Evolutionary conservation across 1,284 basidiomycete species (phyloP).

Genomic region (Cutaneotrichosporon daszewskae): DNA sequence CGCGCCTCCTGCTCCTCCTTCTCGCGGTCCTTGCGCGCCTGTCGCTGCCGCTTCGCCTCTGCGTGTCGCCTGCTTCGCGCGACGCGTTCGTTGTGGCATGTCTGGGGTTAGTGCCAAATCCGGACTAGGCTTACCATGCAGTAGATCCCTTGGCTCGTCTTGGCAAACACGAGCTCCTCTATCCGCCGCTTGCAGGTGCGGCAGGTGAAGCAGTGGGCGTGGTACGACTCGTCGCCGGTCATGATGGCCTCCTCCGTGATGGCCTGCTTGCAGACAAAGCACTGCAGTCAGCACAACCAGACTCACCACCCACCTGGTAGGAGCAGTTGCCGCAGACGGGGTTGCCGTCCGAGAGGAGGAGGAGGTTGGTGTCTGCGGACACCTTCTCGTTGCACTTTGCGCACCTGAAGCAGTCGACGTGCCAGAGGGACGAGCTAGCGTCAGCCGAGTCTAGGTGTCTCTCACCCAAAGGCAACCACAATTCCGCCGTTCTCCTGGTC

Average conservation of each 20-base stretch:
- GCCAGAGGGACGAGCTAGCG: constrained; percentile 44
- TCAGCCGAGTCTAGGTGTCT: constrained; percentile 3
- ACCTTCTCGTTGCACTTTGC: constrained; percentile 53
- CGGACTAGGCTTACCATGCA: constrained; percentile 64
- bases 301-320: constrained; percentile 56
- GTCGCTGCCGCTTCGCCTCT: constrained; percentile 58
- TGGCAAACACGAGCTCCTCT: constrained; percentile 96
- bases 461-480: constrained; percentile 85
- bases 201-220: constrained; percentile 98
- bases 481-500: constrained; percentile 78
- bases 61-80: constrained; percentile 83
- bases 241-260: constrained; percentile 98
- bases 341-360: constrained; percentile 90
- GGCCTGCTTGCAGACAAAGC: constrained; percentile 82
- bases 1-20: constrained; percentile 26
- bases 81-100: constrained; percentile 94
- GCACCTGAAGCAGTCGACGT: constrained; percentile 51
- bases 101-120: constrained; percentile 23
- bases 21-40: constrained; percentile 38
- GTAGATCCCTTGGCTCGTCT: constrained; percentile 96
- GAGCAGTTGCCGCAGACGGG: constrained; percentile 97
- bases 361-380: constrained; percentile 83
- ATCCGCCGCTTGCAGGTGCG: constrained; percentile 89
- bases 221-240: constrained; percentile 97
- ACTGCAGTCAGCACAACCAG: constrained; percentile 46